Percentiles rank a stretch among this genome's conserved stretches.
These are phyloP conservation scores for Alternaria brassicicola DNA, from an alignment of 2,329 filamentous ascomycete species.

Conservation along the genomic window DNA sequence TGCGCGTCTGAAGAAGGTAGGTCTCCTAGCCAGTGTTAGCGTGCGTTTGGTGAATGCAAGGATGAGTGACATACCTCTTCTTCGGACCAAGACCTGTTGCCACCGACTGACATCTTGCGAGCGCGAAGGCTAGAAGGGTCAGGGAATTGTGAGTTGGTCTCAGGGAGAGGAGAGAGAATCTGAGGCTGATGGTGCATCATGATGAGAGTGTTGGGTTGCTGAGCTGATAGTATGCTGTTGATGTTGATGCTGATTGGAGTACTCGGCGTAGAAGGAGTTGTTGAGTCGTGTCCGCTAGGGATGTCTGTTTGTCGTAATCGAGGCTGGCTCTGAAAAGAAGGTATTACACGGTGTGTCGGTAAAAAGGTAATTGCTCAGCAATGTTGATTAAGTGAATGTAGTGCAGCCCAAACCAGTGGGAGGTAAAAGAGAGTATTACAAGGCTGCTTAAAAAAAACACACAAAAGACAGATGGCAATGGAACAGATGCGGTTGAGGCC, in stretches of 20 bases:
- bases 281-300: conserved; percentile 35
- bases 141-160: conserved; percentile 42
- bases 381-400: conserved; percentile 54
- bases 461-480: conserved; percentile 48
- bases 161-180: conserved; percentile 47
- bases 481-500: conserved; percentile 48
- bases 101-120: conserved; percentile 72
- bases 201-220: conserved; percentile 11
- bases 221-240: neutral
- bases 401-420: conserved; percentile 62
- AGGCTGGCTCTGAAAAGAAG: conserved; percentile 48
- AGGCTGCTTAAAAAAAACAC: conserved; percentile 50
- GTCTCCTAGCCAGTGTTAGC: conserved; percentile 66
- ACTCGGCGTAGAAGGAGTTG: conserved; percentile 15
- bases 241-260: conserved; percentile 33
- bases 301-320: conserved; percentile 56
- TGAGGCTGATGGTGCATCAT: conserved; percentile 50
- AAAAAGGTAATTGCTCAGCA: conserved; percentile 21
- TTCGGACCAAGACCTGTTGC: conserved; percentile 82
- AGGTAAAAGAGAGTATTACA: conserved; percentile 56
- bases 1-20: conserved; percentile 81
- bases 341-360: conserved; percentile 44
- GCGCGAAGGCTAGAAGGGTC: conserved; percentile 63
- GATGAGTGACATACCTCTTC: conserved; percentile 68
- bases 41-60: neutral